These are phyloP conservation scores for Saussurea involucrata DNA, from an alignment of 129 eudicot species.

Conservation along the genomic window DNA sequence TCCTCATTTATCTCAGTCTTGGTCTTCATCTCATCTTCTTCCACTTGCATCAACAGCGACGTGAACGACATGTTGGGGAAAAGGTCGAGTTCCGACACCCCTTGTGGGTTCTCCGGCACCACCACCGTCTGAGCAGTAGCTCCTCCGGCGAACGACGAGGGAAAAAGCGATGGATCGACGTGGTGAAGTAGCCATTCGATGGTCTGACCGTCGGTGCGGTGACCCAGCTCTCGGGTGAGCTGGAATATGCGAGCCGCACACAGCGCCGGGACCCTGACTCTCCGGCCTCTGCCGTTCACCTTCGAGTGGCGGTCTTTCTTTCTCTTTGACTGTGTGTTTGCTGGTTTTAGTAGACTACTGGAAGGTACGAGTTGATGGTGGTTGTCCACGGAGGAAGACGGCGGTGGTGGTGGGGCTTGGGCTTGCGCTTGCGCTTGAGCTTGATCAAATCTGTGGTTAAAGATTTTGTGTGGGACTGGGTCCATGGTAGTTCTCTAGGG, in stretches of 20 bases:
- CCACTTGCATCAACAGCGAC: slow-evolving; percentile 48
- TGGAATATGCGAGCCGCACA: slow-evolving; percentile 58
- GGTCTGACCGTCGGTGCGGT: slow-evolving; percentile 46
- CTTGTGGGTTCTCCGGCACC: slow-evolving; percentile 8
- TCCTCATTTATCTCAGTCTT: slow-evolving; percentile 12
- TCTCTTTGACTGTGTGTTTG: neutral
- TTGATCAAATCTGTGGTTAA: slow-evolving; percentile 10
- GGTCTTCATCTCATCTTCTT: slow-evolving; percentile 16
- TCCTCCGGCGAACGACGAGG: slow-evolving; percentile 9
- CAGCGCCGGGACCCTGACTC: slow-evolving; percentile 43
- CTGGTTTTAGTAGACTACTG: neutral
- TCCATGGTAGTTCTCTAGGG: slow-evolving; percentile 28
- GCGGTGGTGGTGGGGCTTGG: slow-evolving; percentile 13
- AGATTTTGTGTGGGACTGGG: slow-evolving; percentile 1
- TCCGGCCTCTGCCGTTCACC: slow-evolving; percentile 40
- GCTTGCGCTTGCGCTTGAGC: slow-evolving; percentile 24
- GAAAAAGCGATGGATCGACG: slow-evolving; percentile 30
- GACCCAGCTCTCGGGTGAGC: slow-evolving; percentile 49
- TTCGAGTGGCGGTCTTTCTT: slow-evolving; percentile 33
- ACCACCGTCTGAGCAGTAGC: slow-evolving; percentile 11
- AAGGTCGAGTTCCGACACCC: slow-evolving; percentile 35
- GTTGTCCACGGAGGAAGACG: slow-evolving; percentile 8
- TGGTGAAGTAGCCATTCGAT: slow-evolving; percentile 49
- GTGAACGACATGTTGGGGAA: slow-evolving; percentile 43
- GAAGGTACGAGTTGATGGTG: neutral